A percentile compares a stretch with the other conserved stretches of the same genome.
Conservation (phyloP, 2,329 filamentous ascomycete genomes). For the Microdochium paspali region DNA sequence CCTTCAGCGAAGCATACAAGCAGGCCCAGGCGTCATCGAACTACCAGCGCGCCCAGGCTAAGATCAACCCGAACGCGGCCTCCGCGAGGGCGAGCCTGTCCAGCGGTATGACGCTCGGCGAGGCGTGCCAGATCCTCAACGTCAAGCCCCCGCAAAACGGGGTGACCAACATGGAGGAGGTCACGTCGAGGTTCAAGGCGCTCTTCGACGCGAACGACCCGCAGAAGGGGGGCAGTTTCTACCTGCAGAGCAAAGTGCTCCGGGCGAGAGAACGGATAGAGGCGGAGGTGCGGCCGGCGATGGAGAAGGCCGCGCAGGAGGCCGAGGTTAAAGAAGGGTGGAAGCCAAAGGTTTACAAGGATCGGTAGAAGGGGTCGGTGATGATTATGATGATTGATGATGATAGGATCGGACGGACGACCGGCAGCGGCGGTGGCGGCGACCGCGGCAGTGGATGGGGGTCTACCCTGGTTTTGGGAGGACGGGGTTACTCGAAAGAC, state of each 20-base stretch:
- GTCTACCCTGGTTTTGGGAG: no score
- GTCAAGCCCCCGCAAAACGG: constrained; percentile 79
- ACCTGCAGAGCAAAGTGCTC: constrained; percentile 93
- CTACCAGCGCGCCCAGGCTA: constrained; percentile 66
- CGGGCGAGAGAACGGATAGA: constrained; percentile 88
- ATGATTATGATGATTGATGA: no score
- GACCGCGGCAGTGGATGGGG: no score
- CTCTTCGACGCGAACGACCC: constrained; percentile 93
- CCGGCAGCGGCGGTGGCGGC: no score
- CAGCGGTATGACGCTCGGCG: constrained; percentile 80
- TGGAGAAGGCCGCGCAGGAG: constrained; percentile 63
- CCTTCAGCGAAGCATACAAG: constrained; percentile 89
- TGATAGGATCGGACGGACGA: no score
- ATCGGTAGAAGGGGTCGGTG: constrained; percentile 47
- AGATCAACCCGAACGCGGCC: constrained; percentile 36
- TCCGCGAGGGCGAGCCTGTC: constrained; percentile 32
- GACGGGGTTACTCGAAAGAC: no score
- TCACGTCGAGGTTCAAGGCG: constrained; percentile 84
- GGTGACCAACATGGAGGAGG: constrained; percentile 66
- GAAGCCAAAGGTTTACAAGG: constrained; percentile 93
- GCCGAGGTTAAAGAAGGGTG: constrained; percentile 77
- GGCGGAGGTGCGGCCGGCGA: constrained; percentile 65
- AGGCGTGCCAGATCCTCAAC: constrained; percentile 95
- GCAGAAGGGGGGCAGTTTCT: constrained; percentile 93
- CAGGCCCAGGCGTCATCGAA: constrained; percentile 83